Evolutionary conservation across 352 stramenopile genomes (phyloP).

Genomic region (Globisporangium sylvaticum): DNA sequence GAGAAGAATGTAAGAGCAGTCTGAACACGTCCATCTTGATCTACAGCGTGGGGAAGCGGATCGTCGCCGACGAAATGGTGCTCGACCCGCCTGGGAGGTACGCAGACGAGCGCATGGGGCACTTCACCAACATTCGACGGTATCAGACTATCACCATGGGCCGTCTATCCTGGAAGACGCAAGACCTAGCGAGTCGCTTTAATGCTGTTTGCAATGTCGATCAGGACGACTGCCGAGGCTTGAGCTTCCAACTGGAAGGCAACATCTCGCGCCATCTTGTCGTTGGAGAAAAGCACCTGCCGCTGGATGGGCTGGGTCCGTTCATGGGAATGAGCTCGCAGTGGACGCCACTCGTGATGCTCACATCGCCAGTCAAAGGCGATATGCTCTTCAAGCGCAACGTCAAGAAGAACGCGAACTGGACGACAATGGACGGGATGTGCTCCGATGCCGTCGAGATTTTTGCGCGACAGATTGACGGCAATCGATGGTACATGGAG

Average conservation of each 20-base stretch:
- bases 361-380: conserved; percentile 27
- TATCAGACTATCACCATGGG: conserved; percentile 47
- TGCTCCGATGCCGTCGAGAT: conserved; percentile 42
- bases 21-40: conserved; percentile 42
- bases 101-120: conserved; percentile 14
- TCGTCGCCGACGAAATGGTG: conserved; percentile 33
- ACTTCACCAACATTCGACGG: conserved; percentile 35
- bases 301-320: conserved; percentile 24
- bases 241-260: conserved; percentile 31
- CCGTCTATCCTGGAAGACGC: conserved; percentile 29
- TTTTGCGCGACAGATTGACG: conserved; percentile 26
- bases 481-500: conserved; percentile 46
- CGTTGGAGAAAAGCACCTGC: conserved; percentile 36
- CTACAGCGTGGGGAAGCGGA: conserved; percentile 37
- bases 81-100: background rate
- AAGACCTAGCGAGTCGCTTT: conserved; percentile 36
- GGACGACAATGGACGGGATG: conserved; percentile 23
- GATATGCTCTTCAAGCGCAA: conserved; percentile 37
- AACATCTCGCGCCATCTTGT: conserved; percentile 24
- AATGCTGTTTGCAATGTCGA: conserved; percentile 27
- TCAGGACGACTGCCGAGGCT: conserved; percentile 22
- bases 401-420: conserved; percentile 17
- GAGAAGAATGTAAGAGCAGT: conserved; percentile 18
- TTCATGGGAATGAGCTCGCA: conserved; percentile 38
- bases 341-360: conserved; percentile 34